Conservation (phyloP, 1,284 basidiomycete genomes). For the Ustilago sp. region DNA sequence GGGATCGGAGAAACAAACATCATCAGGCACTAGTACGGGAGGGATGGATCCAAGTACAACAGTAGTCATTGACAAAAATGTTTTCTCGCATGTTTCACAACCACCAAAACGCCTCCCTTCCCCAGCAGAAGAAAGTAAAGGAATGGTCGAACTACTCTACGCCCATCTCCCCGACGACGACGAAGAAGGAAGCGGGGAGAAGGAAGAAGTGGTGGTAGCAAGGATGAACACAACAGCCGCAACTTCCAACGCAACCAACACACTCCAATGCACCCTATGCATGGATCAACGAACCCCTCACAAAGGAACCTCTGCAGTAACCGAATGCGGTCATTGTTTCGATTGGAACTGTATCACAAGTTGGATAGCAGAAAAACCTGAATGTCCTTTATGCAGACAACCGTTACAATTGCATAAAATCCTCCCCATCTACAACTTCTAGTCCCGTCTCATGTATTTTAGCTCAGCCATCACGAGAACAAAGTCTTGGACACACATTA, state of each 20-base stretch:
- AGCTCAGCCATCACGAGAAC: not conserved
- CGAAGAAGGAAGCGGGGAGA: not conserved
- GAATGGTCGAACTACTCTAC: conserved; percentile 31
- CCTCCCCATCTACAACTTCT: conserved; percentile 61
- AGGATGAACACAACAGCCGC: conserved; percentile 41
- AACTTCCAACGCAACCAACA: conserved; percentile 17
- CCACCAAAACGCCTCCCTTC: conserved; percentile 34
- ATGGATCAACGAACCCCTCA: conserved; percentile 63
- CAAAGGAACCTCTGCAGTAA: conserved; percentile 77
- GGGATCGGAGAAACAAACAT: not conserved
- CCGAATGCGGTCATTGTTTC: conserved; percentile 93
- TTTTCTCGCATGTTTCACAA: conserved; percentile 40
- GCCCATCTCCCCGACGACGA: conserved; percentile 30
- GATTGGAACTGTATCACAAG: conserved; percentile 92
- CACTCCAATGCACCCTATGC: conserved; percentile 69
- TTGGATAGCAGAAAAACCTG: conserved; percentile 84
- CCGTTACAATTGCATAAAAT: conserved; percentile 39
- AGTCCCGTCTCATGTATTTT: conserved; percentile 1
- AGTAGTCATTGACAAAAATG: conserved; percentile 26
- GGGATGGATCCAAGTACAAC: conserved; percentile 23
- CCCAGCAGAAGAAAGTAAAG: not conserved
- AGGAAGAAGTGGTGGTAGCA: conserved; percentile 12
- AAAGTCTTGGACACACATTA: not conserved
- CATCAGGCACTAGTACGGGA: not conserved
- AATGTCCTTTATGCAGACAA: conserved; percentile 57